Evolutionary conservation across 2,329 filamentous ascomycete species (phyloP), one percentile per base, ranked within the genome.

Genomic region (Escovopsis sp.): DNA sequence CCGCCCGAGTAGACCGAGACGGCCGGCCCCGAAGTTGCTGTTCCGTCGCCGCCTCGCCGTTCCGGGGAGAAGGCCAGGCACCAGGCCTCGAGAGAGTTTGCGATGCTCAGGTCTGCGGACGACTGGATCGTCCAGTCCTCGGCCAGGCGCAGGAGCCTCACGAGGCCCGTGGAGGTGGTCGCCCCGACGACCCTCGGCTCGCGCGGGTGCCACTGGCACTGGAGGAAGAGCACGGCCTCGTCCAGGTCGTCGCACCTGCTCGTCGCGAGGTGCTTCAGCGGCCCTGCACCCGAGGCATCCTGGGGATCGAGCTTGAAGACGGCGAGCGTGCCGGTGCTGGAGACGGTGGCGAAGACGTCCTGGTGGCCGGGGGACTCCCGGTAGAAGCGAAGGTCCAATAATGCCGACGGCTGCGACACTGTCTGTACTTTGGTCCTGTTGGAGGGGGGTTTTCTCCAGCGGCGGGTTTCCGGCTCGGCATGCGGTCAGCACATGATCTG

Each of bases 341-440:
- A 85, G 8, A 85, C 85, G 3, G 81, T 77, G 9, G 78, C 86
- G 42, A 94, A 70, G 4, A 82, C 62, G 28, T 70, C 68, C 40
- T 60, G 63, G 7, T 53, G 53, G 2, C 53, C 48, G 41, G 62
- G 55, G 1, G 36, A 43, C 5, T 38, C 36, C 12, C 73, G 75
- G 46, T 80, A 76, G 59, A 95, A 96, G 51, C 88, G 85, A 28
- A 95, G 66, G 57, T 95, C 88, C 42, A 95, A 72, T 26, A 95
- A 72, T 6, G 85, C 88, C 41, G 79, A 85, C 4, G 77, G 72
- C 19, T 83, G 77, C 5, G 65, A 54, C 4, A 80, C 48, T 1
- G 72, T 80, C 54, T 85, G 75, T 4, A 80, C 53, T 43, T 42
- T 39, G 26, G 32, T 37, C 30, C 49, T 50, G 37, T 41, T 45